These are phyloP conservation scores for Vigna reflexopilosa DNA, from an alignment of 306 rosid species.

Conservation along the genomic window DNA sequence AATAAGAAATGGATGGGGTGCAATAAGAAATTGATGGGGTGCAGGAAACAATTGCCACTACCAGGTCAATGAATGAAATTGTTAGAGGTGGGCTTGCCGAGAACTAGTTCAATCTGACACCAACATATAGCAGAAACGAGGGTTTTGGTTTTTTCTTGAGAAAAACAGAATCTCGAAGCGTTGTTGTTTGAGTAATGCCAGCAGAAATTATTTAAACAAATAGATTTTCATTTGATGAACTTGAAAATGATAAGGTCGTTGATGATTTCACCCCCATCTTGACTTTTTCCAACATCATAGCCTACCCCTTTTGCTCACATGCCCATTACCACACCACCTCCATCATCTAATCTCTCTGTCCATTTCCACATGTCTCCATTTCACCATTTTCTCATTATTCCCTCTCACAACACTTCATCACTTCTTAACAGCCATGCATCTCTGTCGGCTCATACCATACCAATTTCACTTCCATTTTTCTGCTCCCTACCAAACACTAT, in stretches of 20 bases:
- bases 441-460: constrained; percentile 36
- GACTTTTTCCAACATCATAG: constrained; percentile 39
- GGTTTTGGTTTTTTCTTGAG: not conserved
- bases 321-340: constrained; percentile 15
- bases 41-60: no score
- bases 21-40: no score
- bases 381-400: constrained; percentile 16
- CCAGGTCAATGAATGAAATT: not conserved
- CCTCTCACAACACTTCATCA: constrained; percentile 1
- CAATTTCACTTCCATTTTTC: constrained; percentile 6
- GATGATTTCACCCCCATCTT: constrained; percentile 46
- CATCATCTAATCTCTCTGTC: constrained; percentile 19
- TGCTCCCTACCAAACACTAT: constrained; percentile 44
- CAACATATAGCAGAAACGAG: not conserved
- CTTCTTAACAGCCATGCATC: constrained; percentile 22
- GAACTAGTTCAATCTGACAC: not conserved
- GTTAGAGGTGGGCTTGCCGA: not conserved
- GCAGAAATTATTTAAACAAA: constrained; percentile 37
- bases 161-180: not conserved
- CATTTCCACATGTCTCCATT: constrained; percentile 8
- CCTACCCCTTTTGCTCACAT: constrained; percentile 23
- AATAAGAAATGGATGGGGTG: no score
- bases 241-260: constrained; percentile 34
- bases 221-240: constrained; percentile 23
- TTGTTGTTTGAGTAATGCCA: constrained; percentile 20